Evolutionary conservation across 805 yeast genomes (phyloP), one percentile per base, ranked within the genome.

Genomic region (Saccharomycopsis selenospora): DNA sequence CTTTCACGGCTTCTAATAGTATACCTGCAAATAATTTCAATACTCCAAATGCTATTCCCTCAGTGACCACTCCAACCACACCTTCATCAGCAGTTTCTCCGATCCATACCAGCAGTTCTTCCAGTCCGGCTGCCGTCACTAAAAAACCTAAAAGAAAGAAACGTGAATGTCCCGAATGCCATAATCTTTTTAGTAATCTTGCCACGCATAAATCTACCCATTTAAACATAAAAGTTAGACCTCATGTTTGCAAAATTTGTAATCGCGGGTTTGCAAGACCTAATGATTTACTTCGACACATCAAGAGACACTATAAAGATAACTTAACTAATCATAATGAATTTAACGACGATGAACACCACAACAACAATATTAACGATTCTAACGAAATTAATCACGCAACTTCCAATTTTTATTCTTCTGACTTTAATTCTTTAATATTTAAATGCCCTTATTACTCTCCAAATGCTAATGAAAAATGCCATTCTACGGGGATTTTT

Each of bases 201-300:
- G 51, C 52, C 23, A 87, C 96, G 2, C 97, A 89, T 64, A 79
- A 80, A 61, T 77, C 91, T 0, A 85, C 89, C 11, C 96, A 90
- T 62, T 62, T 83, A 36, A 77, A 80, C 45, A 85, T 84, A n/a
- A 43, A 47, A 11, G 24, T 41, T 20, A 53, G 42, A 36, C 51
- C 51, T 4, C 91, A 81, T 61, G 70, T 79, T 42, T 89, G 97
- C 65, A 69, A 76, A 40, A 76, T 79, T 25, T 89, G 97, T 63
- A 71, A 75, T 33, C 76, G 96, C 51, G 95, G 95, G 1, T 89
- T 89, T 66, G 86, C 93, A 7, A 72, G 97, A 52, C 82, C 89
- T 33, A 89, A 90, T 62, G 97, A 89, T 63, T 68, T 90, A 54
- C 75, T 80, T 55, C 72, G 97, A 52, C 97, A 89, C 63, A 79